These are phyloP conservation scores for Candolleomyces aberdarensis DNA, from an alignment of 768 basidiomycete genomes.

Conservation along the genomic window DNA sequence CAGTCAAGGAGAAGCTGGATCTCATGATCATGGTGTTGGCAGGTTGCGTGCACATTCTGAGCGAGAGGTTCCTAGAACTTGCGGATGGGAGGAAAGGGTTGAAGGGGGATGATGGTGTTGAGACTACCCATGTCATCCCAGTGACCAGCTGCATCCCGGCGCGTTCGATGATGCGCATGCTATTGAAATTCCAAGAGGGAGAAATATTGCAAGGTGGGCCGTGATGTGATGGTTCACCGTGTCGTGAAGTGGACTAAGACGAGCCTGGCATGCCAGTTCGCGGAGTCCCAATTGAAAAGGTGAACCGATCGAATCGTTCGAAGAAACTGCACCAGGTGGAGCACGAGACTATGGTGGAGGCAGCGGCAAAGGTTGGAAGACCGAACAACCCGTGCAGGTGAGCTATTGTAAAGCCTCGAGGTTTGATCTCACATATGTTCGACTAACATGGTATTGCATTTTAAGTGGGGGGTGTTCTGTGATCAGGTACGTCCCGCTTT, in stretches of 20 bases:
- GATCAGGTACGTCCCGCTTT: neutral
- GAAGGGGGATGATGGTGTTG: constrained; percentile 31
- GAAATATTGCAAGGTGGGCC: constrained; percentile 74
- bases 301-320: constrained; percentile 70
- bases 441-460: neutral
- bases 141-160: constrained; percentile 97
- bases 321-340: constrained; percentile 80
- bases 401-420: neutral
- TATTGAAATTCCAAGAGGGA: constrained; percentile 76
- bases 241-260: constrained; percentile 92
- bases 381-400: constrained; percentile 22
- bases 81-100: constrained; percentile 41
- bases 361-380: constrained; percentile 67
- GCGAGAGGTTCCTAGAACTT: constrained; percentile 73
- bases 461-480: neutral
- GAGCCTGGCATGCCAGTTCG: constrained; percentile 74
- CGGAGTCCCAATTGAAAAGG: constrained; percentile 72
- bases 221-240: constrained; percentile 91
- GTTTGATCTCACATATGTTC: neutral
- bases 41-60: constrained; percentile 98
- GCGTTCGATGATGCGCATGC: constrained; percentile 94
- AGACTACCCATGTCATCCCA: constrained; percentile 43
- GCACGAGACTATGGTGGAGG: constrained; percentile 90
- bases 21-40: constrained; percentile 76
- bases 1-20: constrained; percentile 63